Evolutionary conservation across 2,329 filamentous ascomycete genomes (phyloP).

Genomic region (Verticillium klebahnii): DNA sequence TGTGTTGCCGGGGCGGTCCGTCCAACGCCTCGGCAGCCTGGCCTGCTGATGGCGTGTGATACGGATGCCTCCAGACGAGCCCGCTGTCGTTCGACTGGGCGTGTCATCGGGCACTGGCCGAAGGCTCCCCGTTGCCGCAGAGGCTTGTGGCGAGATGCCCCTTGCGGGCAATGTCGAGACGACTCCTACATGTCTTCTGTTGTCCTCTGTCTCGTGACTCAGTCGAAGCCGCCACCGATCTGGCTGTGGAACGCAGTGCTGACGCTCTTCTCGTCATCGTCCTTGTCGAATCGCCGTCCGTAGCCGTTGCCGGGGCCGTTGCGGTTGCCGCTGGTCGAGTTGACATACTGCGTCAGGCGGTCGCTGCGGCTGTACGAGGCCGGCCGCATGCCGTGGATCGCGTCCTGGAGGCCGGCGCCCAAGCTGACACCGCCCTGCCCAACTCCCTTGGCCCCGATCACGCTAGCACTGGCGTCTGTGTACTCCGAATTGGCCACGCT

Average conservation of each 20-base stretch:
- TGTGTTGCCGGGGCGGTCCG: neutral
- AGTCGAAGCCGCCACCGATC: slow-evolving; percentile 62
- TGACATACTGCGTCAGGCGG: slow-evolving; percentile 89
- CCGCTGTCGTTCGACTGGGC: neutral
- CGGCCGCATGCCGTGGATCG: slow-evolving; percentile 60
- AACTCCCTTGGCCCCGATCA: slow-evolving; percentile 69
- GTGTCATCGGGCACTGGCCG: neutral
- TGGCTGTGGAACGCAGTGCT: slow-evolving; percentile 97
- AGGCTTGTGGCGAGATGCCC: neutral
- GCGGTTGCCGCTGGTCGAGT: slow-evolving; percentile 63
- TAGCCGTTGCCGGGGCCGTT: slow-evolving; percentile 63
- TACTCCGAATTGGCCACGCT: slow-evolving; percentile 88
- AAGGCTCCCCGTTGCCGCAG: neutral
- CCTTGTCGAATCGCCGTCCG: slow-evolving; percentile 62
- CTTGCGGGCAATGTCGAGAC: neutral
- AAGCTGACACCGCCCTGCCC: slow-evolving; percentile 87
- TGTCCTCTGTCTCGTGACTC: slow-evolving; percentile 19
- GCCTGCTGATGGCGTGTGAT: neutral
- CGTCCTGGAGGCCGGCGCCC: slow-evolving; percentile 70
- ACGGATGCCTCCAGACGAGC: neutral
- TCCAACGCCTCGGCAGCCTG: neutral
- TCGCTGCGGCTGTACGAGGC: slow-evolving; percentile 74
- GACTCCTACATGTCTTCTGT: neutral
- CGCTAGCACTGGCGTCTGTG: slow-evolving; percentile 76
- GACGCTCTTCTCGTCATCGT: slow-evolving; percentile 88